These are phyloP conservation scores for Scenedesmus sp. DNA, from an alignment of 163 green algal genomes.

Conservation along the genomic window DNA sequence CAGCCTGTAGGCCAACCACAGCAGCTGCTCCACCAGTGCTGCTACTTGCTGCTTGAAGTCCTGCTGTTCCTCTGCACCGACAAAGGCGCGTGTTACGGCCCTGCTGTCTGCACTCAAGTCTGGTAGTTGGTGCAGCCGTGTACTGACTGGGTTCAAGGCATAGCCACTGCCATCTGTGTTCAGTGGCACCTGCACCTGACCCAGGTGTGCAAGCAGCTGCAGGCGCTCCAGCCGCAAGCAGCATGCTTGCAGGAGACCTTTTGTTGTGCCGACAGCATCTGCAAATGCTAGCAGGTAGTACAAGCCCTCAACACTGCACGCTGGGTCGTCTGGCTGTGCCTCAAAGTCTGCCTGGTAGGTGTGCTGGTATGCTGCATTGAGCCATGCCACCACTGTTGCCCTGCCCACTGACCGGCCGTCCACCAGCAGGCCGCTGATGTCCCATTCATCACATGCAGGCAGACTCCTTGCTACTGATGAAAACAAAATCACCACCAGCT, in stretches of 20 bases:
- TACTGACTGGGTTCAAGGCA: background rate
- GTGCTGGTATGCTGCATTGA: background rate
- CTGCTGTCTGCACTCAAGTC: too few relatives aligned
- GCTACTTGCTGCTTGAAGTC: background rate
- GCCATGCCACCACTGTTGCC: background rate
- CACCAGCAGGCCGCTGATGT: background rate
- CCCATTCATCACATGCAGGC: background rate
- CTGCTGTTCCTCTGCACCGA: background rate
- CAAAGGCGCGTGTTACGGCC: too few relatives aligned
- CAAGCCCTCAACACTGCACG: background rate
- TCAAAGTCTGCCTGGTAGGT: background rate
- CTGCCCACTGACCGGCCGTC: background rate
- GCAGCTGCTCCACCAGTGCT: background rate
- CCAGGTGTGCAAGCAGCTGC: background rate
- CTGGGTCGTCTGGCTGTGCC: background rate
- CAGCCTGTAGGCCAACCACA: slow-evolving; percentile 17
- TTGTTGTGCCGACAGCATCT: background rate
- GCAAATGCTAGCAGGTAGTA: background rate
- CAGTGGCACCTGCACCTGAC: background rate
- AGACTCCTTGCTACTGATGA: too few relatives aligned
- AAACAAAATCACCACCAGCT: too few relatives aligned
- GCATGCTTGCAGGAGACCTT: background rate
- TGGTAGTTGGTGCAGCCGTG: too few relatives aligned
- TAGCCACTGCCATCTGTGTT: background rate
- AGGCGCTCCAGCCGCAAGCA: background rate